These are phyloP conservation scores for Nothopassalora personata DNA, from an alignment of 2,329 filamentous ascomycete genomes.

Conservation along the genomic window DNA sequence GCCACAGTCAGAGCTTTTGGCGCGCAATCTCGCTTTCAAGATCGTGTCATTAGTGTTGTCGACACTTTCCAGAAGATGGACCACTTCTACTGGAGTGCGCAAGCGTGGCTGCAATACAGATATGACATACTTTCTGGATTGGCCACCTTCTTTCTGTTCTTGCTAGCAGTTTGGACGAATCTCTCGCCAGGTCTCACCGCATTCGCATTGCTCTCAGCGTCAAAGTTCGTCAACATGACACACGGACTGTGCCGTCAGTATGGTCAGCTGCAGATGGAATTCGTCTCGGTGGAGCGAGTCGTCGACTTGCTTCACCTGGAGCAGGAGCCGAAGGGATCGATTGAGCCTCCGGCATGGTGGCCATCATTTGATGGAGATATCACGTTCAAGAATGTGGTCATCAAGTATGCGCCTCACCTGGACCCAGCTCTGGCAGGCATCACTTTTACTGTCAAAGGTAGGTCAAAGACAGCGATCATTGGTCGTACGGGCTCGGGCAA, in stretches of 20 bases:
- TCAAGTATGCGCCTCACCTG: conserved; percentile 73
- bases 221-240: conserved; percentile 63
- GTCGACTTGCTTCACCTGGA: conserved; percentile 76
- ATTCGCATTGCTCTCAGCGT: conserved; percentile 72
- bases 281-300: conserved; percentile 82
- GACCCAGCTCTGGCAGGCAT: conserved; percentile 66
- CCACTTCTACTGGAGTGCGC: conserved; percentile 87
- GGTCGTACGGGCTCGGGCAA: conserved; percentile 81
- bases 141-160: conserved; percentile 68
- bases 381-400: conserved; percentile 68
- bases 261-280: conserved; percentile 83
- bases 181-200: conserved; percentile 74
- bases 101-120: conserved; percentile 77
- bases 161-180: conserved; percentile 68
- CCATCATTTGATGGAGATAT: conserved; percentile 67
- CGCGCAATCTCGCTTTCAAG: conserved; percentile 73
- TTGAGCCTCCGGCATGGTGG: conserved; percentile 70
- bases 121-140: conserved; percentile 67
- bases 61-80: conserved; percentile 92
- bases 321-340: conserved; percentile 62
- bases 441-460: conserved; percentile 68
- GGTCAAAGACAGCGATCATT: conserved; percentile 72
- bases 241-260: conserved; percentile 73
- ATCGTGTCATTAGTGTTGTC: conserved; percentile 71
- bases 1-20: conserved; percentile 81